Evolutionary conservation across 257 asterid genomes (phyloP), one percentile per base, ranked within the genome.

Genomic region (Jacaranda mimosifolia): DNA sequence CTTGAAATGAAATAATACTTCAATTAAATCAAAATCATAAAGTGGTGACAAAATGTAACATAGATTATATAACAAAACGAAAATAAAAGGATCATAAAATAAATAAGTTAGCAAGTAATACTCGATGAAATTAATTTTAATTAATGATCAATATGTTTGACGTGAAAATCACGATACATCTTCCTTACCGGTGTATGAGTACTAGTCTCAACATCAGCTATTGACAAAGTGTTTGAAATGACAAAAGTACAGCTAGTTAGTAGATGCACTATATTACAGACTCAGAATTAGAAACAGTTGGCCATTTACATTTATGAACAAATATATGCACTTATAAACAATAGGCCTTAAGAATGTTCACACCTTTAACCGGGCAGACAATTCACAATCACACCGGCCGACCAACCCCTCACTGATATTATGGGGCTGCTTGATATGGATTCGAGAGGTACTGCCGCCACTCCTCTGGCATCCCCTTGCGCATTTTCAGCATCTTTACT

Each of bases 401-500:
- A 26, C 2, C 32, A 26, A 26, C 32, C 32, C 32, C 32, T 26
- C 32, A 2, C 32, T 2, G n/a, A 17, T 17, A 42, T 83, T 85
- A 91, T 4, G 90, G 91, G 58, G 87, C 89, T 64, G 84, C 81
- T 26, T 26, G 32, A 55, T 51, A 72, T 11, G 91, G 93, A 85
- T 80, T 83, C 9, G 97, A 84, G 72, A 94, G 88, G 81, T 94
- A 94, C 58, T 91, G 92, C 68, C 39, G 86, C 97, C 98, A 94
- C 82, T 94, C 98, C 81, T 91, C 96, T 3, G 98, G 98, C 77
- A 87, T 83, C 36, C 88, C 98, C 26, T 92, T 89, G 53, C 89
- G 85, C 85, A 42, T 53, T 82, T 79, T 87, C 83, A 94, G 77
- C 96, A 89, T 86, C 84, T 83, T 89, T 75, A 92, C 52, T 1